Evolutionary conservation across 208 protist genomes (phyloP), one percentile per base, ranked within the genome.

Genomic region (Leishmania aethiopica): DNA sequence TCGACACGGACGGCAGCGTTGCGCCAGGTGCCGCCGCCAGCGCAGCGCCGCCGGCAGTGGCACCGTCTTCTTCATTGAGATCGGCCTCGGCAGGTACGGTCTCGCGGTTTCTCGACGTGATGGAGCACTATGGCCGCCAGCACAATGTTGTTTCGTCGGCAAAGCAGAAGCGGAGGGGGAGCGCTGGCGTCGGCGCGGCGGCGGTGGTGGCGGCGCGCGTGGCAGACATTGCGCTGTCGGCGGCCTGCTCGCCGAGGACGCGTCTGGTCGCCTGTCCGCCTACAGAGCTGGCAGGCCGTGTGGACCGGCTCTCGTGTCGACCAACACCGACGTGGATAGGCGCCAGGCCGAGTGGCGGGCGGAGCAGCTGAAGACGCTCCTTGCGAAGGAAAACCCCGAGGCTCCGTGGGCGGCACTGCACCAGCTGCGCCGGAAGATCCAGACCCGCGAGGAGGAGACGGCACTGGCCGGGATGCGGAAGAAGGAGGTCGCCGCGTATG

Each of bases 401-500:
- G 87, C 93, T 0, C 95, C 95, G 42, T 98, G 95, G 93, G 55
- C 77, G 15, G 93, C 93, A 13, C 62, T 96, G 60, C 79, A 90
- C 11, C 66, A 75, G 4, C 76, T 98, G 77, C 77, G 77, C 15
- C 84, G 90, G 4, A 81, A 78, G 8, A 47, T 95, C 57, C 77
- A 81, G 53, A 32, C 77, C 11, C 81, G 84, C 25, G 79, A 86
- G 49, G 91, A 96, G 66, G 78, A 79, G 57, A 86, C 88, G 22
- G 86, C 88, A 42, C 78, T 95, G 81, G 47, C 74, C 0, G 89
- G 89, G 19, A 97, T 97, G 95, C 84, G 87, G 15, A 85, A 82
- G 71, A 95, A 96, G 76, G 93, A 95, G 53, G 47, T 82, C n/a
- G 85, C 90, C 37, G 89, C 93, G 17, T 98, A 96, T 80, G 40